Percentiles rank a stretch among this genome's conserved stretches.
Evolutionary conservation across 345 rosid genomes (phyloP).

Genomic region (Noccaea caerulescens): DNA sequence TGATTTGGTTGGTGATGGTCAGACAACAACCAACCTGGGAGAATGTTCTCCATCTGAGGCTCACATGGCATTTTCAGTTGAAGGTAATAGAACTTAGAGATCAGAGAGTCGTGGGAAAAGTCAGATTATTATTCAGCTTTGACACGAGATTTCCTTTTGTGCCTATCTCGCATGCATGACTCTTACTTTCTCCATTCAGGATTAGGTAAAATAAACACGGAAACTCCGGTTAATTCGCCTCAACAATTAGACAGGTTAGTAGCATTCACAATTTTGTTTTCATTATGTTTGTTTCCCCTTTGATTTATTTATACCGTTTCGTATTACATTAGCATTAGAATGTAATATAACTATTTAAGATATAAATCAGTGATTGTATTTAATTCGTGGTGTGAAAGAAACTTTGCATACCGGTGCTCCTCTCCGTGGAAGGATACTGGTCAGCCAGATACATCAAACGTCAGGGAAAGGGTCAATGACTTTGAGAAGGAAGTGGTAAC

Average conservation of each 20-base stretch:
- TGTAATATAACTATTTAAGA: conserved; percentile 15
- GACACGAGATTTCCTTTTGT: conserved; percentile 1
- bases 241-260: conserved; percentile 58
- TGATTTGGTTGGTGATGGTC: conserved; percentile 78
- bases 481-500: conserved; percentile 61
- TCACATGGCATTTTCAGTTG: conserved; percentile 84
- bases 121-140: conserved; percentile 4
- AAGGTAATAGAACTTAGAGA: conserved; percentile 56
- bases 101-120: neutral
- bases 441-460: conserved; percentile 44
- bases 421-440: conserved; percentile 52
- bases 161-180: conserved; percentile 13
- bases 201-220: conserved; percentile 67
- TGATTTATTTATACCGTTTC: conserved; percentile 10
- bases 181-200: conserved; percentile 52
- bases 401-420: conserved; percentile 36
- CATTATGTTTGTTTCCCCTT: conserved; percentile 1
- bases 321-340: conserved; percentile 10
- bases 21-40: conserved; percentile 44
- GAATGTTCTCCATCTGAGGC: conserved; percentile 55
- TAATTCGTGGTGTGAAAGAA: conserved; percentile 31
- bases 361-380: conserved; percentile 25
- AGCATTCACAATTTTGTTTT: conserved; percentile 10
- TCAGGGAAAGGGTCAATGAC: conserved; percentile 42
- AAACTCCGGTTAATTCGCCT: conserved; percentile 71